Conservation (phyloP, 441 rosid genomes). For the Syzygium malaccense region DNA sequence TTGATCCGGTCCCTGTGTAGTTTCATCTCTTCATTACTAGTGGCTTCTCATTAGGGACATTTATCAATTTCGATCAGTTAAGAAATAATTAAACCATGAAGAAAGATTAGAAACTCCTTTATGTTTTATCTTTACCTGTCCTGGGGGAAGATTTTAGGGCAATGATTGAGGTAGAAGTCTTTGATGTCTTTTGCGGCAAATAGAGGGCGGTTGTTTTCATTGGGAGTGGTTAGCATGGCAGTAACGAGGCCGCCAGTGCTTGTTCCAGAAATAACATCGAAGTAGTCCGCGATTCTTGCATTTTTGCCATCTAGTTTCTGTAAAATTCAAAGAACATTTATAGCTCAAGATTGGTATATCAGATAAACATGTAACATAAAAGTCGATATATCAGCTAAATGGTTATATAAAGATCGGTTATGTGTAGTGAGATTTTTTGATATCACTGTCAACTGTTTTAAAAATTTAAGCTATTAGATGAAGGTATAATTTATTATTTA, state of each 20-base stretch:
- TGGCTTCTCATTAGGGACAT: too few species aligned
- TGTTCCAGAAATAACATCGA: constrained; percentile 51
- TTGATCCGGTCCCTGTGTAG: too few species aligned
- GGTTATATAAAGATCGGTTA: not conserved
- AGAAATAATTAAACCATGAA: not conserved
- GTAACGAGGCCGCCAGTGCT: constrained; percentile 58
- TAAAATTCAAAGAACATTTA: not conserved
- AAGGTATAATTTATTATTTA: too few species aligned
- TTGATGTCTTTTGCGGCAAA: constrained; percentile 50
- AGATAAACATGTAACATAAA: not conserved
- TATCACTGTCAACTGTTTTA: too few species aligned
- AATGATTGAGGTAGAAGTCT: constrained; percentile 30
- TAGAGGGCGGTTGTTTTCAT: constrained; percentile 34
- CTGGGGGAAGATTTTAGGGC: constrained; percentile 50
- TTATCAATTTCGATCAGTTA: not conserved
- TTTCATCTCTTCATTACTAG: too few species aligned
- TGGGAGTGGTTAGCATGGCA: constrained; percentile 44
- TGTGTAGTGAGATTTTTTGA: too few species aligned
- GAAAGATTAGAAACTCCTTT: not conserved
- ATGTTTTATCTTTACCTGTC: constrained; percentile 10
- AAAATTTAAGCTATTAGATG: too few species aligned
- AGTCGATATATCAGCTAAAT: not conserved
- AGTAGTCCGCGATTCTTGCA: constrained; percentile 53
- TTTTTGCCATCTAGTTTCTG: constrained; percentile 52
- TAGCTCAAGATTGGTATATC: not conserved